Evolutionary conservation across 2,329 filamentous ascomycete genomes (phyloP).

Genomic region (Talaromyces sp.): DNA sequence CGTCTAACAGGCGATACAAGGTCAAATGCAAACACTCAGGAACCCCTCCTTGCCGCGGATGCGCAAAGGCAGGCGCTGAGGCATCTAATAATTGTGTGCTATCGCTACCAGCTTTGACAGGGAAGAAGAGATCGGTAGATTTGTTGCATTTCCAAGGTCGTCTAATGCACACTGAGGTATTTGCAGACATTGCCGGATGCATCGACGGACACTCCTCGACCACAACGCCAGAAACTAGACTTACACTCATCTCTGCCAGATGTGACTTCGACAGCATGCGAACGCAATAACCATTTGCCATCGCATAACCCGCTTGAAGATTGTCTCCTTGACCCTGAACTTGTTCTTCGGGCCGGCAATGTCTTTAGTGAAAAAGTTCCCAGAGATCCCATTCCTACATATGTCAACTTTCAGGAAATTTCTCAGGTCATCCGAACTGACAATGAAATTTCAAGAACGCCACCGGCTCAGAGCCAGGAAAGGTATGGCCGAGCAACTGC

Average conservation of each 20-base stretch:
- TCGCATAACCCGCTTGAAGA: not conserved
- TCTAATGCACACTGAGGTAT: not conserved
- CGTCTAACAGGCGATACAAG: conserved; percentile 24
- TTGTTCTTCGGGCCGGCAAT: conserved; percentile 23
- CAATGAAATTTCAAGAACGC: not conserved
- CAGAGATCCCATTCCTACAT: conserved; percentile 25
- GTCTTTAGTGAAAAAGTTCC: conserved; percentile 25
- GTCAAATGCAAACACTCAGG: conserved; percentile 27
- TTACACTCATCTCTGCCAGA: not conserved
- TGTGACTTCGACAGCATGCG: not conserved
- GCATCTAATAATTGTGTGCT: conserved; percentile 21
- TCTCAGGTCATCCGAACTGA: conserved; percentile 15
- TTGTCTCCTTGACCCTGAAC: conserved; percentile 9
- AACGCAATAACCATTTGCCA: not conserved
- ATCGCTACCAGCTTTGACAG: conserved; percentile 19
- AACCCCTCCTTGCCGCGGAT: conserved; percentile 26
- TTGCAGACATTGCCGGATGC: not conserved
- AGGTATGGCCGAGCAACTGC: conserved; percentile 16
- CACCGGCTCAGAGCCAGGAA: conserved; percentile 17
- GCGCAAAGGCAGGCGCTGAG: conserved; percentile 21
- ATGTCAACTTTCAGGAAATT: conserved; percentile 22
- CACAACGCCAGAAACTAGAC: not conserved
- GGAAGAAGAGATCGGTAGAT: conserved; percentile 1
- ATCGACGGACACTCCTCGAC: not conserved
- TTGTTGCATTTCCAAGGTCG: not conserved